Percentiles rank a stretch among this genome's conserved stretches.
Evolutionary conservation across 139 green algal species (phyloP).

Genomic region (Micromonas pusilla): DNA sequence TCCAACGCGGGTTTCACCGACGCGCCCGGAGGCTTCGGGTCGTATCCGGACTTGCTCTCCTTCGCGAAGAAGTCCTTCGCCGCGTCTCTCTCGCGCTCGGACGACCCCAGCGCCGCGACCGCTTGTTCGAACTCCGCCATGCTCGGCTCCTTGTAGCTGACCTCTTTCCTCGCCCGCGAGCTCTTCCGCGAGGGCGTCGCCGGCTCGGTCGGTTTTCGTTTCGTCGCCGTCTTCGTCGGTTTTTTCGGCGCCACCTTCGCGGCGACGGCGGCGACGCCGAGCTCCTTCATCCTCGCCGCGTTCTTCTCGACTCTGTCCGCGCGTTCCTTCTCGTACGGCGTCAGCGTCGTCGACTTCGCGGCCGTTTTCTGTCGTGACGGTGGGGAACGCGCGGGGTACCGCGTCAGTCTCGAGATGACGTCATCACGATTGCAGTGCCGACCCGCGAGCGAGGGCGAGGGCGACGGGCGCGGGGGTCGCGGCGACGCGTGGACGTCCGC

Average conservation of each 20-base stretch:
- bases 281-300: not conserved
- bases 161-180: not conserved
- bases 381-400: too few species aligned
- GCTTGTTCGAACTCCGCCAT: not conserved
- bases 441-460: too few species aligned
- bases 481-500: too few species aligned
- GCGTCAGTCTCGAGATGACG: too few species aligned
- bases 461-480: too few species aligned
- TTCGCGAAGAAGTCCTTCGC: not conserved
- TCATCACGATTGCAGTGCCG: too few species aligned
- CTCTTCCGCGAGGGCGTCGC: not conserved
- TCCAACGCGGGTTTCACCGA: not conserved
- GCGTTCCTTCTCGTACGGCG: not conserved
- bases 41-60: not conserved
- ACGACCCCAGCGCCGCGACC: too few species aligned
- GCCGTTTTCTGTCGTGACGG: not conserved
- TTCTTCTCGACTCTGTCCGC: not conserved
- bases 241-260: not conserved
- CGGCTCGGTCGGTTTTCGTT: not conserved
- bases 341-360: not conserved
- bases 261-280: not conserved
- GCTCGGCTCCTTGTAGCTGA: not conserved
- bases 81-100: not conserved
- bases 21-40: not conserved
- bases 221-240: not conserved